Base-by-base conservation (phyloP, 2,329 filamentous ascomycete species). In the Aspergillus awamori region DNA sequence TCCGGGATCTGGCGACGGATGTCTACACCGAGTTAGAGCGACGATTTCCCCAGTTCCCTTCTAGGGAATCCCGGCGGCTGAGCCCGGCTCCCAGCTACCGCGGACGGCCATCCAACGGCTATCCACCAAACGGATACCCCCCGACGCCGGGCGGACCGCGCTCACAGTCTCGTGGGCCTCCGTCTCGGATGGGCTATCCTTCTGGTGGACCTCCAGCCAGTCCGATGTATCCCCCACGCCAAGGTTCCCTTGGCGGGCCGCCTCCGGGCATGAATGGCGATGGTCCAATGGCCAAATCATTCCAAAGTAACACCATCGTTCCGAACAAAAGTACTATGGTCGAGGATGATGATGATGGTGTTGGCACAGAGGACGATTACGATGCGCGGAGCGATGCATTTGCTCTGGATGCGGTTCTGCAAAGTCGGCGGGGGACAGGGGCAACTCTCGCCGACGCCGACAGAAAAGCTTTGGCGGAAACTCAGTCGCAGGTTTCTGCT, bases 281-380 rank as follows among this genome's bases (percentile, higher is more conserved):
- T 56, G 90, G 91, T 49, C 93, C 93, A 4, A 86, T 91, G 67
- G 90, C 91, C 15, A 97, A 96, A 74, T 93, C 93, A 39, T 93
- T 96, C 67, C 93, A 97, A 74, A 94, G 90, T 73, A 98, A 96
- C 73, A 98, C 93, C 0, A 96, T 98, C 70, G 90, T 98, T 33
- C 95, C 95, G 0, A 98, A 97, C 74, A 99, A 98, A 79, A 96
- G 94, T 71, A 97, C 91, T 0, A 93, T 98, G 89, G 87, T 98
- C 1, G 95, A 99, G 76, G 95, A 98, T 73, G 93, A 96, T 66
- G 93, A 96, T 68, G 91, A 92, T 65, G 79, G 79, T 60, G 81
- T 79, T 59, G 83, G 82, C 20, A 79, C 78, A 20, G 84, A 85
- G 15, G 86, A 85, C 53, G 79, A 79, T 65, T 83, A 87, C 63